Base-by-base conservation (phyloP, 345 rosid genomes). In the thale cress (Arabidopsis thaliana) region DNA sequence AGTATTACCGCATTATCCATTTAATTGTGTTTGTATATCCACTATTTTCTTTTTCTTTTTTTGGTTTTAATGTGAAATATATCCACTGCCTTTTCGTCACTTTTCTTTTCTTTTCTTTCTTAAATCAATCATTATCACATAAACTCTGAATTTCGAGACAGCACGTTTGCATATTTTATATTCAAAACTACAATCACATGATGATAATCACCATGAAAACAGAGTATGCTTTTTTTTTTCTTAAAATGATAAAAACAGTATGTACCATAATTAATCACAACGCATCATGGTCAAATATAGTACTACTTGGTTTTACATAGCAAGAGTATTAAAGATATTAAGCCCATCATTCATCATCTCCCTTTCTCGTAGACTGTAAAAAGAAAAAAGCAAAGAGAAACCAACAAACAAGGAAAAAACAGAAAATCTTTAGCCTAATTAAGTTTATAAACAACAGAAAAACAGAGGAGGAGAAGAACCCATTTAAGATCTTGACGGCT, bases 401-500 rank as follows among this genome's bases (percentile, higher is more conserved):
- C 57, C 8, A 28, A 28, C 3, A 28, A 28, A 28, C 3, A 16
- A 23, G 5, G 2, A 22, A 59, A 14, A 69, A 6, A 52, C 16
- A 56, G 40, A 30, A 12, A 61, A 20, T 25, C 51, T 49, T 37
- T 32, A 24, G 28, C 23, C 30, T 24, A 23, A 25, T 28, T 23
- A 59, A 71, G 37, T 23, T 72, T 60, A 70, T 22, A 22, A 13
- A 58, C n/a, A 52, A 45, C 10, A 56, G 30, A 44, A 45, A 45
- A n/a, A 24, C 50, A 56, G 51, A 46, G 59, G 78, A 57, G 41
- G 7, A 28, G 42, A 22, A 58, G 66, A 59, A 67, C 52, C 40
- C 60, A 57, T 37, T 58, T 8, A 48, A 56, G 67, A 73, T 64
- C 64, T 34, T 24, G 77, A 34, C 56, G 23, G 32, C 65, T 37